Evolutionary conservation across 2,329 filamentous ascomycete species (phyloP).

Genomic region (Fusarium keratoplasticum): DNA sequence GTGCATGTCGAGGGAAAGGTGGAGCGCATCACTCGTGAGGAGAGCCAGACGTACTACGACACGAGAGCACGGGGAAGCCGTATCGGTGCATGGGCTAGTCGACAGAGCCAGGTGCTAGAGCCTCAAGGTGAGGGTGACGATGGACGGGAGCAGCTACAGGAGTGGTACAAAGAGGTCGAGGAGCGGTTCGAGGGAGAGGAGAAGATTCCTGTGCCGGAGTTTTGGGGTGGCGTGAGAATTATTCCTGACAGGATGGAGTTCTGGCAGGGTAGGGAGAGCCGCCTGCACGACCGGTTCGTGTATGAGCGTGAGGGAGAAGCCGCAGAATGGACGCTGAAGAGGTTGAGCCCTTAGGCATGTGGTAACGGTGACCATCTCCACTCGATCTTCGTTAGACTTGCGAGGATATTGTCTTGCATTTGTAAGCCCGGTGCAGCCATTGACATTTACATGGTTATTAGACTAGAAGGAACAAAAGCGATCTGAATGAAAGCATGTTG

Average conservation of each 20-base stretch:
- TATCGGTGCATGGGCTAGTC: constrained; percentile 93
- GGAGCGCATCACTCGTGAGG: constrained; percentile 73
- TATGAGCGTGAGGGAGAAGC: constrained; percentile 73
- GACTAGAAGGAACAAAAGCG: background rate
- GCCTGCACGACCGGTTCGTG: constrained; percentile 92
- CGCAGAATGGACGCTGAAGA: constrained; percentile 73
- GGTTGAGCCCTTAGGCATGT: constrained; percentile 70
- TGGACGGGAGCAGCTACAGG: constrained; percentile 79
- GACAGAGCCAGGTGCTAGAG: constrained; percentile 82
- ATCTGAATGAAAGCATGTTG: background rate
- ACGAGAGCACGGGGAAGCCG: constrained; percentile 81
- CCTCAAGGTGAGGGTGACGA: constrained; percentile 64
- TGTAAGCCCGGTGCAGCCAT: background rate
- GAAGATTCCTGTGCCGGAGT: constrained; percentile 88
- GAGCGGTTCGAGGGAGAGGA: constrained; percentile 79
- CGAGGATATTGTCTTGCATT: background rate
- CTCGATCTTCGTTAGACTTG: background rate
- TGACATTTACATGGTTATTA: background rate
- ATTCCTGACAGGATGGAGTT: constrained; percentile 92
- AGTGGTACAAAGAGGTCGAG: constrained; percentile 82
- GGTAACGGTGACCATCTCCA: background rate
- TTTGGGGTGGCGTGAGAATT: constrained; percentile 93
- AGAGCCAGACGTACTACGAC: constrained; percentile 78
- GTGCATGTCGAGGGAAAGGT: constrained; percentile 86
- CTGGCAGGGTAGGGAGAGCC: constrained; percentile 91